A percentile compares a stretch with the other conserved stretches of the same genome.
phyloP scores from a whole-genome alignment of 1,284 basidiomycete species.

The Trametes polyzona region DNA sequence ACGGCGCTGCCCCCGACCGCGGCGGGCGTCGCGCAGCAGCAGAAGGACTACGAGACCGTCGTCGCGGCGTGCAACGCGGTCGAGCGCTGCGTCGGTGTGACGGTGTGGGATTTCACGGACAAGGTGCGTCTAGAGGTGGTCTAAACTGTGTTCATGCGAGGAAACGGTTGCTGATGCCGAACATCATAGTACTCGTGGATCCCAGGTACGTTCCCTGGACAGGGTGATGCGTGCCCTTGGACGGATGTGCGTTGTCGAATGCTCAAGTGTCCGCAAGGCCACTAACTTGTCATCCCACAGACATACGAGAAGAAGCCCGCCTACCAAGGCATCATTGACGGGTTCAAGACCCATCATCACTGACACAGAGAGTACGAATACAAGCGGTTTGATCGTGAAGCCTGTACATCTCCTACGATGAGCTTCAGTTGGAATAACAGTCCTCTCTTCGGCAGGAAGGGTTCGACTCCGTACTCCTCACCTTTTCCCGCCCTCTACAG shows the following conservation, averaged over 20 bases:
- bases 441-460: no score
- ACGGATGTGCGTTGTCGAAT: conserved; percentile 42
- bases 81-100: conserved; percentile 53
- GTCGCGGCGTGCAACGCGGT: conserved; percentile 57
- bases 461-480: no score
- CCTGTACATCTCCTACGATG: no score
- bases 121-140: conserved; percentile 32
- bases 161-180: background rate
- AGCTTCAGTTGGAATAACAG: no score
- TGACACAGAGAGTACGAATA: no score
- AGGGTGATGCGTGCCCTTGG: conserved; percentile 55
- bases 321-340: conserved; percentile 27
- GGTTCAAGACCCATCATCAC: conserved; percentile 9
- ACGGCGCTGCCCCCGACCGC: conserved; percentile 49
- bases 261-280: background rate
- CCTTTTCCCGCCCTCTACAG: no score
- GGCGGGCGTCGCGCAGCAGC: conserved; percentile 52
- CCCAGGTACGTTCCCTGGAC: conserved; percentile 50
- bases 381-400: no score
- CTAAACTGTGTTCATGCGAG: background rate
- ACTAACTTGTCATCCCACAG: conserved; percentile 3
- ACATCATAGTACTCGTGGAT: conserved; percentile 51
- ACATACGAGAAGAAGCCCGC: conserved; percentile 28
- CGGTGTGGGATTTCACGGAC: conserved; percentile 59
- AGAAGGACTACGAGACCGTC: conserved; percentile 57